Conservation (phyloP, 441 rosid species). For the Adansonia gregorii region DNA sequence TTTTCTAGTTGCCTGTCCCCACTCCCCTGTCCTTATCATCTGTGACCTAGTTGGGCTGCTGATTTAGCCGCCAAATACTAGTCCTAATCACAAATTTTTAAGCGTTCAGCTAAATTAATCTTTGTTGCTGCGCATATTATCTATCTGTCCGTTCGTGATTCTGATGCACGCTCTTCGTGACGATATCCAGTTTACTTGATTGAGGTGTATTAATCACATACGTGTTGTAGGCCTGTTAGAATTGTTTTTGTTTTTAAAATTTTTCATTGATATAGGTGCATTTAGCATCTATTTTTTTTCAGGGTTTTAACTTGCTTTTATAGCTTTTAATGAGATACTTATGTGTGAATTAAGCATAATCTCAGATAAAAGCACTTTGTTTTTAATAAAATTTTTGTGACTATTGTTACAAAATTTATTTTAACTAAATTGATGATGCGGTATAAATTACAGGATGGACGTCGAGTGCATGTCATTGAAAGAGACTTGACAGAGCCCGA, state of each 20-base stretch:
- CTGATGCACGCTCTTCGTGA: background rate
- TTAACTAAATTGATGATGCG: constrained; percentile 11
- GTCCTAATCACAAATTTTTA: background rate
- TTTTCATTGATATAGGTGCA: background rate
- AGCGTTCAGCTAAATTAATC: background rate
- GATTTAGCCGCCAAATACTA: background rate
- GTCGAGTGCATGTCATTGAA: constrained; percentile 28
- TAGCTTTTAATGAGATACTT: background rate
- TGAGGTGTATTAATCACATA: background rate
- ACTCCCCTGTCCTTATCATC: background rate
- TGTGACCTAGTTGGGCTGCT: background rate
- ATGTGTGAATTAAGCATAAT: background rate
- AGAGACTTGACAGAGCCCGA: constrained; percentile 29
- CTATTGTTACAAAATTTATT: background rate
- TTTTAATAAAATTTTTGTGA: background rate
- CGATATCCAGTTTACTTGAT: background rate
- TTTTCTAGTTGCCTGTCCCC: background rate
- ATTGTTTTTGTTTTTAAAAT: too few relatives aligned
- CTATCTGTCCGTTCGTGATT: background rate
- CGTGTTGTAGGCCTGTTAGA: background rate
- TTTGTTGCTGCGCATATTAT: background rate
- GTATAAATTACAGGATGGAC: constrained; percentile 28
- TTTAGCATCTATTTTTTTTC: background rate
- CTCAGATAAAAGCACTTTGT: background rate
- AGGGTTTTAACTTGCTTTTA: background rate